A percentile compares a stretch with the other conserved stretches of the same genome.
These are phyloP conservation scores for Neocallimastix lanati DNA, from an alignment of 192 early-diverging fungal species.

Conservation along the genomic window DNA sequence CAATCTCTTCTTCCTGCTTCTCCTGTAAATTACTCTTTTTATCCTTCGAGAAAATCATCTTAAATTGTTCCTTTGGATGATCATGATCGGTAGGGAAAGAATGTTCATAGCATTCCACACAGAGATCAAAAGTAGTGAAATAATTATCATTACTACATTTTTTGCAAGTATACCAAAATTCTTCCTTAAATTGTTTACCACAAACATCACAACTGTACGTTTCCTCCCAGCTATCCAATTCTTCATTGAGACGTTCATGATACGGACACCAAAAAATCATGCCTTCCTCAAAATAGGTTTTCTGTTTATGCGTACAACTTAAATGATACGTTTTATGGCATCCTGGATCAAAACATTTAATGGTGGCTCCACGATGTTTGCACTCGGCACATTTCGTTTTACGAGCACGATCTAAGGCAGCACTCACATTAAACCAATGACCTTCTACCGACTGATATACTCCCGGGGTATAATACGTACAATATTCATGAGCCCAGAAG, in stretches of 20 bases:
- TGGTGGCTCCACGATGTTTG: conserved; percentile 61
- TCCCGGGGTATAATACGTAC: conserved; percentile 69
- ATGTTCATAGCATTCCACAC: conserved; percentile 13
- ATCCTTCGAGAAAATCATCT: background rate
- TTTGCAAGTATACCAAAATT: conserved; percentile 42
- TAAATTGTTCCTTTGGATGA: conserved; percentile 19
- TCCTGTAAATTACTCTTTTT: background rate
- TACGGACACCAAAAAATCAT: conserved; percentile 74
- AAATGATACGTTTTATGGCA: conserved; percentile 72
- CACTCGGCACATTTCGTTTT: conserved; percentile 49
- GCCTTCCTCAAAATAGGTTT: conserved; percentile 53
- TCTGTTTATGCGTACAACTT: conserved; percentile 51
- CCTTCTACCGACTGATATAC: conserved; percentile 46
- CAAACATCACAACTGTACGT: conserved; percentile 53
- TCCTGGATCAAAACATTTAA: conserved; percentile 72
- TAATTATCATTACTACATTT: conserved; percentile 33
- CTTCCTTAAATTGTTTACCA: conserved; percentile 21
- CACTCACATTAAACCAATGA: conserved; percentile 70
- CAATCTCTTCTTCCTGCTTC: background rate
- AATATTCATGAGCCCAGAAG: conserved; percentile 75
- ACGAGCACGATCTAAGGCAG: conserved; percentile 53
- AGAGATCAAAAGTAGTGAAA: conserved; percentile 57
- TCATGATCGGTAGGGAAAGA: conserved; percentile 8
- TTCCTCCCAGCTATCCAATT: conserved; percentile 37
- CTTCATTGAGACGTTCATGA: conserved; percentile 25